Base-by-base conservation (phyloP, 495 filamentous ascomycete genomes). In the Podospora pseudocomata region DNA sequence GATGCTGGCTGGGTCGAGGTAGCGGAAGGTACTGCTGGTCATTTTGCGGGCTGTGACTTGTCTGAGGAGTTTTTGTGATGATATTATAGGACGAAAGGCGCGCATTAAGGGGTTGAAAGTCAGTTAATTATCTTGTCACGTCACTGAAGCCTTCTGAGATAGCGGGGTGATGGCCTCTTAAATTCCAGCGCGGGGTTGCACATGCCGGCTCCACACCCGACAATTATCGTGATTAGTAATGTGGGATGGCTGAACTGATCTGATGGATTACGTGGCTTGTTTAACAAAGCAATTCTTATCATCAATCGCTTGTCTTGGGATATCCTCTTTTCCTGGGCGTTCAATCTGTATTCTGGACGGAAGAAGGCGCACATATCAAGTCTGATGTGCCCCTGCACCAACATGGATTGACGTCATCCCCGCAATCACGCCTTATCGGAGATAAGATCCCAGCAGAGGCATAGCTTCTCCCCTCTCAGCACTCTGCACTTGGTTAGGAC, bases 11-110 rank as follows among this genome's bases (percentile, higher is more conserved):
- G 75, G 75, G 65, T 77, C 75, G 64, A 73, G 59, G 64, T 77
- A 77, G 65, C 65, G 66, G 72, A 77, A 76, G 11, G 53, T 54
- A 34, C 69, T 74, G 57, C 72, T 73, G 0, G 74, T 74, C 65
- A 72, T 74, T 53, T 64, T 77, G 66, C 60, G 39, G 65, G 20
- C 1, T 28, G 56, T 49, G 7, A 49, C 7, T 49, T 49, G 39
- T 49, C 39, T 49, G 9, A 49, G 15, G 15, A 49, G 39, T 49
- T 1, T 13, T 49, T 11, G 7, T 49, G 39, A 49, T 49, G 39
- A 49, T 5, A 49, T 13, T 49, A 49, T 49, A 11, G 39, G 5
- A 49, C 39, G 9, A 16, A 49, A 13, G 15, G 13, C 7, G 9
- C 39, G 15, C 39, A 49, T 49, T 49, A 6, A 32, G 0, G 5